Conservation (phyloP, 441 rosid genomes). For the Manihot esculenta region DNA sequence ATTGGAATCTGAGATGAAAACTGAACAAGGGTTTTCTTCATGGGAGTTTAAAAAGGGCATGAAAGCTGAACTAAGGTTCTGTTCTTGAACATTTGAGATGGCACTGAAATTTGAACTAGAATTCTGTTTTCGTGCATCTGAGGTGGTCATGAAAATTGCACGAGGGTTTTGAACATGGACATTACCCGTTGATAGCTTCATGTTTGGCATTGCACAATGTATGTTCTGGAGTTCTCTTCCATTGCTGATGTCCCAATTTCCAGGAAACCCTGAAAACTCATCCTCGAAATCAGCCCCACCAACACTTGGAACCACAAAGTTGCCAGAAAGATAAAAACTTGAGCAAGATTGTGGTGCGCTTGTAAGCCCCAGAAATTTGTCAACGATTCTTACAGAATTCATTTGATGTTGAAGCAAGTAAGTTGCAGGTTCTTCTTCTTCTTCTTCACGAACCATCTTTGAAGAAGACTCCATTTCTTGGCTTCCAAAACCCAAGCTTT, state of each 20-base stretch:
- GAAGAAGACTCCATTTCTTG: conserved; percentile 20
- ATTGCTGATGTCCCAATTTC: conserved; percentile 27
- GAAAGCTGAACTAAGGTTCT: conserved; percentile 27
- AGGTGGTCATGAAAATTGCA: conserved; percentile 23
- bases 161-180: conserved; percentile 31
- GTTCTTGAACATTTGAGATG: conserved; percentile 23
- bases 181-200: conserved; percentile 34
- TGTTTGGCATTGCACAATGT: conserved; percentile 29
- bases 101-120: conserved; percentile 9
- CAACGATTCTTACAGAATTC: conserved; percentile 44
- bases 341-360: conserved; percentile 25
- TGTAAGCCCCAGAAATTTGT: conserved; percentile 48
- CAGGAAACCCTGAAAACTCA: conserved; percentile 23
- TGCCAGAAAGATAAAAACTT: conserved; percentile 25
- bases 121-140: conserved; percentile 23
- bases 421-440: neutral
- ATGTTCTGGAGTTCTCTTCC: conserved; percentile 16
- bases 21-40: conserved; percentile 27
- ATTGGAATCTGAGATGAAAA: conserved; percentile 21
- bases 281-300: conserved; percentile 21
- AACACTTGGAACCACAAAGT: conserved; percentile 18
- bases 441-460: conserved; percentile 13
- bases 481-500: conserved; percentile 23
- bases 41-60: conserved; percentile 23
- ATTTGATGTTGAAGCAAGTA: conserved; percentile 33